phyloP scores from a whole-genome alignment of 1,284 basidiomycete species.

The Microbotryomycetes sp. region DNA sequence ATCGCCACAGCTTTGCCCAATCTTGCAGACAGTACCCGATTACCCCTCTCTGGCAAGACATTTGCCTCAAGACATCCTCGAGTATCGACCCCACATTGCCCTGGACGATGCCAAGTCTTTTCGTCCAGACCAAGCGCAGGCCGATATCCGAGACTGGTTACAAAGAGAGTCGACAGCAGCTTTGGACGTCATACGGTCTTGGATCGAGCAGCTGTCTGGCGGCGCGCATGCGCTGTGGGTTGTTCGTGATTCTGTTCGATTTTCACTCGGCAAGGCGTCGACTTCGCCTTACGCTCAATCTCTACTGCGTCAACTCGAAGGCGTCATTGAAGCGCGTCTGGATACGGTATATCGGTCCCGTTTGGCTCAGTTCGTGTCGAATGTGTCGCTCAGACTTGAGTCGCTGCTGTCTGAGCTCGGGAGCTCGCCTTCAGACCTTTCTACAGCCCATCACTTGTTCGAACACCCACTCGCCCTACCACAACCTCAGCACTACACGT shows the following conservation, averaged over 20 bases:
- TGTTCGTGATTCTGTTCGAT: slow-evolving; percentile 3
- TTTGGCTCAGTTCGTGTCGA: slow-evolving; percentile 2
- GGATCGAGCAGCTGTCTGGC: slow-evolving; percentile 11
- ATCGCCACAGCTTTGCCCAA: slow-evolving; percentile 4
- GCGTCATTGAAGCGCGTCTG: slow-evolving; percentile 14
- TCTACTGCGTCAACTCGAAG: slow-evolving; percentile 6
- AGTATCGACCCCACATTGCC: slow-evolving; percentile 16
- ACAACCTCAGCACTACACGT: neutral
- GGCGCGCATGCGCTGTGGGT: slow-evolving; percentile 10
- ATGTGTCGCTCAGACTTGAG: slow-evolving; percentile 7
- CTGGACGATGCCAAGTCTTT: neutral
- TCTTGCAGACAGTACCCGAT: slow-evolving; percentile 28
- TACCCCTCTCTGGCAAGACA: slow-evolving; percentile 28
- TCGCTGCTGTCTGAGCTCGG: slow-evolving; percentile 14
- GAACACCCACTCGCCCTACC: slow-evolving; percentile 27
- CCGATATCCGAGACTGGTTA: slow-evolving; percentile 9
- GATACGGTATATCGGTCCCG: slow-evolving; percentile 12
- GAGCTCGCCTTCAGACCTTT: neutral
- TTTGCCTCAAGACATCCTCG: slow-evolving; percentile 28
- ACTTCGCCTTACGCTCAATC: neutral
- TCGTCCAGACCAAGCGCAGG: neutral
- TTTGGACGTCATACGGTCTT: slow-evolving; percentile 7
- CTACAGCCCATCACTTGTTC: slow-evolving; percentile 22
- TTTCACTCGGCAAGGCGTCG: neutral
- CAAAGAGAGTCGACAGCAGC: neutral